Evolutionary conservation across 306 rosid genomes (phyloP).

Genomic region (Oxytropis ochrocephala): DNA sequence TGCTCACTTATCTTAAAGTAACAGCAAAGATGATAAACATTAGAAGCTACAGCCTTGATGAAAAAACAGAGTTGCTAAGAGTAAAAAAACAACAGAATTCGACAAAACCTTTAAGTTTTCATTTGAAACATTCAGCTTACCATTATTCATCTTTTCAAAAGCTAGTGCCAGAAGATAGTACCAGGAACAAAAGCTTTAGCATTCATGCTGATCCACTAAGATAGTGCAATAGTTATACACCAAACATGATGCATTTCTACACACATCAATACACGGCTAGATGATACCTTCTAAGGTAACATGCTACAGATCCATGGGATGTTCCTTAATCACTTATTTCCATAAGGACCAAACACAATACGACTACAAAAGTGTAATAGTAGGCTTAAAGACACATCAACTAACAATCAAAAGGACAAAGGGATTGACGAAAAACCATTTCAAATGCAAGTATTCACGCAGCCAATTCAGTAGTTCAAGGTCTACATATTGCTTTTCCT

Average conservation of each 20-base stretch:
- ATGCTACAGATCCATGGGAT: constrained; percentile 1
- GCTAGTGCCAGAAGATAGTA: constrained; percentile 17
- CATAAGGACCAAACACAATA: background rate
- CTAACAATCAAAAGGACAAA: background rate
- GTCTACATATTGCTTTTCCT: background rate
- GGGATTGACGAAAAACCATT: background rate
- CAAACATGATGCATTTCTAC: background rate
- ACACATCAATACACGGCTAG: background rate
- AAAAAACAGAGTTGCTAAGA: background rate
- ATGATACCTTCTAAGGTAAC: constrained; percentile 1
- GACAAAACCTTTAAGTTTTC: background rate
- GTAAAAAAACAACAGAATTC: background rate
- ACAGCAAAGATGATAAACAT: constrained; percentile 26
- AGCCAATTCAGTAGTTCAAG: background rate
- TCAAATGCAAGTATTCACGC: background rate
- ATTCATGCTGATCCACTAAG: constrained; percentile 14
- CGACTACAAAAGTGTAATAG: background rate
- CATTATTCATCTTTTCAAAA: constrained; percentile 3
- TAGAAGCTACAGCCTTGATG: constrained; percentile 30
- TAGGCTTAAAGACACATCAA: background rate
- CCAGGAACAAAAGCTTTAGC: background rate
- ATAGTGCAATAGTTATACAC: background rate
- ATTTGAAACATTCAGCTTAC: constrained; percentile 20
- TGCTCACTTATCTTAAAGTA: constrained; percentile 29
- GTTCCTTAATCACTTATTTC: background rate